phyloP scores from a whole-genome alignment of 345 rosid species.

The Linum trigynum region DNA sequence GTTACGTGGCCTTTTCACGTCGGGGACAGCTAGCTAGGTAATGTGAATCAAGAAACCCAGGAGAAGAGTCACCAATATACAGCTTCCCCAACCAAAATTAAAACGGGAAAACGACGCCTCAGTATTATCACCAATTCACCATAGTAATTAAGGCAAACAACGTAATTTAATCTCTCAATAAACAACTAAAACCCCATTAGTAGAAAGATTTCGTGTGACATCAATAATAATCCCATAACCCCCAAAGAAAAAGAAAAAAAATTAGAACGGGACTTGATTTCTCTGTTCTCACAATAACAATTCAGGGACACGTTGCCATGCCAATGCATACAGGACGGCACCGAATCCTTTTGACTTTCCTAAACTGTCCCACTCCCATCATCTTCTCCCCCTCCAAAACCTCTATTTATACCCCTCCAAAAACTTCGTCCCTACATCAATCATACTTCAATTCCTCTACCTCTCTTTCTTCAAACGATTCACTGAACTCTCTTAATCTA shows the following conservation, averaged over 20 bases:
- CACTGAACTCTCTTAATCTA: neutral
- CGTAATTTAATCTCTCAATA: too few relatives aligned
- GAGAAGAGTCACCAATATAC: too few relatives aligned
- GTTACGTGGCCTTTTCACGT: too few relatives aligned
- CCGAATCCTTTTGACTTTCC: constrained; percentile 5
- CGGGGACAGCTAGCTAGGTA: too few relatives aligned
- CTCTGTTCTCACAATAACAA: neutral
- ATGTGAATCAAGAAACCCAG: too few relatives aligned
- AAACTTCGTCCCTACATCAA: neutral
- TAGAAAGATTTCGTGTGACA: neutral
- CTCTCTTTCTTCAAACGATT: neutral
- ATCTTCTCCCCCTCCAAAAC: neutral
- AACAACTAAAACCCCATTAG: neutral
- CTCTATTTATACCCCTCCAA: neutral
- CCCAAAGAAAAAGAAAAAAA: neutral
- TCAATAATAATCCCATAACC: neutral
- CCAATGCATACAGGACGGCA: neutral
- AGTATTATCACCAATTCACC: too few relatives aligned
- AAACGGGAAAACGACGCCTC: too few relatives aligned
- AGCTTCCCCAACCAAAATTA: too few relatives aligned
- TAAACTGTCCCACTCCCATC: too few relatives aligned
- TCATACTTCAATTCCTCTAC: neutral
- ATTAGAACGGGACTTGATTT: neutral
- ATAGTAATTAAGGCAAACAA: too few relatives aligned
- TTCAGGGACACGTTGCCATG: constrained; percentile 6